Evolutionary conservation across 2,329 filamentous ascomycete species (phyloP).

Genomic region (Aspergillus luchuensis): DNA sequence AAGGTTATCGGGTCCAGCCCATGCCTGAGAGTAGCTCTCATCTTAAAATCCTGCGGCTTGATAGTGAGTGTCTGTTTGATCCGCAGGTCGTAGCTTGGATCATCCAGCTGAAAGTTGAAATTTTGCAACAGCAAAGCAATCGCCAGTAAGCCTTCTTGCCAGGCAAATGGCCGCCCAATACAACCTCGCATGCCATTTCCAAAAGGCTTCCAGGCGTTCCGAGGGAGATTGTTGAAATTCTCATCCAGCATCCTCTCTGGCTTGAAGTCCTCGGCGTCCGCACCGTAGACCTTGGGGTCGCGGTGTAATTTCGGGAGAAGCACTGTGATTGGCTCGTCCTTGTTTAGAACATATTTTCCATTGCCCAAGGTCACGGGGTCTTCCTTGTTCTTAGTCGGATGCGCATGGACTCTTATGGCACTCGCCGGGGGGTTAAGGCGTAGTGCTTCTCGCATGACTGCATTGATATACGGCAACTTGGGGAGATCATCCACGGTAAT

Average conservation of each 20-base stretch:
- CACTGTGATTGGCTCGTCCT: conserved; percentile 53
- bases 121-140: conserved; percentile 68
- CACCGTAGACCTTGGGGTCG: conserved; percentile 66
- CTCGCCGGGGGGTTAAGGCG: conserved; percentile 62
- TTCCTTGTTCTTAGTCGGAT: conserved; percentile 44
- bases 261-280: conserved; percentile 65
- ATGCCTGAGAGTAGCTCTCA: conserved; percentile 59
- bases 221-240: conserved; percentile 62
- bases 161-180: conserved; percentile 72
- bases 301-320: conserved; percentile 59
- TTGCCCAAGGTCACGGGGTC: conserved; percentile 54
- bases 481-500: conserved; percentile 63
- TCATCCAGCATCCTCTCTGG: conserved; percentile 74
- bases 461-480: conserved; percentile 49
- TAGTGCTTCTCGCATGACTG: conserved; percentile 65
- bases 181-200: conserved; percentile 71
- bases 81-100: conserved; percentile 51
- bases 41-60: conserved; percentile 59
- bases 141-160: conserved; percentile 68
- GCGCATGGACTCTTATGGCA: conserved; percentile 54
- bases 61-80: conserved; percentile 44
- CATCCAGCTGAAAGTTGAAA: conserved; percentile 66
- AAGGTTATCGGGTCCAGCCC: conserved; percentile 48
- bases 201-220: conserved; percentile 70
- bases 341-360: conserved; percentile 62